These are phyloP conservation scores for Penicillium diatomitis DNA, from an alignment of 495 filamentous ascomycete genomes.

Conservation along the genomic window DNA sequence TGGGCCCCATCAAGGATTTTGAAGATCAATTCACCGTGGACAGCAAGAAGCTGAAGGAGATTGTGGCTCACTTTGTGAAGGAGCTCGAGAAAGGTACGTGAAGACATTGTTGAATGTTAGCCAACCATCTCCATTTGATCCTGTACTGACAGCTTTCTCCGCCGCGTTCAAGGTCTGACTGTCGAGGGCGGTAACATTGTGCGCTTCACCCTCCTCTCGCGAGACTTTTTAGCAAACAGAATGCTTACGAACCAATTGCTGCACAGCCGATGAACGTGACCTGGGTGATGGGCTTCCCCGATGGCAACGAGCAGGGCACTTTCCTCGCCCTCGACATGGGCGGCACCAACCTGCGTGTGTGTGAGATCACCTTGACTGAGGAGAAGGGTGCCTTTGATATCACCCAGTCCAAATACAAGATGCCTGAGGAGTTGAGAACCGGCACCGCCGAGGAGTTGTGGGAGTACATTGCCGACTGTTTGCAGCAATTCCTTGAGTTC, in stretches of 20 bases:
- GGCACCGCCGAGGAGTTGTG: conserved; percentile 88
- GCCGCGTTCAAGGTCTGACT: conserved; percentile 51
- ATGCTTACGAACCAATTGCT: background rate
- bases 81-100: conserved; percentile 78
- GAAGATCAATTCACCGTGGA: conserved; percentile 83
- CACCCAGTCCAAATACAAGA: conserved; percentile 95
- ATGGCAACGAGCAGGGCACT: conserved; percentile 81
- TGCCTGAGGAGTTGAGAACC: conserved; percentile 92
- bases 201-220: conserved; percentile 27
- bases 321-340: conserved; percentile 97
- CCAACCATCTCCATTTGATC: background rate
- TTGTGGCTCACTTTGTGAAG: conserved; percentile 77
- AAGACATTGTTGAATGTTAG: background rate
- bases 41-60: conserved; percentile 70
- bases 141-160: conserved; percentile 7
- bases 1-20: conserved; percentile 72
- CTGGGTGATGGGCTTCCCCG: conserved; percentile 92
- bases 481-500: conserved; percentile 90
- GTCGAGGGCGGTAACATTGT: conserved; percentile 90
- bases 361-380: conserved; percentile 85
- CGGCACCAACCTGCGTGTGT: conserved; percentile 95
- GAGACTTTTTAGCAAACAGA: background rate
- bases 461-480: conserved; percentile 95
- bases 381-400: conserved; percentile 96
- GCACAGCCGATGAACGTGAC: conserved; percentile 97